phyloP scores from a whole-genome alignment of 2,329 filamentous ascomycete species.

The Aspergillus sergii region DNA sequence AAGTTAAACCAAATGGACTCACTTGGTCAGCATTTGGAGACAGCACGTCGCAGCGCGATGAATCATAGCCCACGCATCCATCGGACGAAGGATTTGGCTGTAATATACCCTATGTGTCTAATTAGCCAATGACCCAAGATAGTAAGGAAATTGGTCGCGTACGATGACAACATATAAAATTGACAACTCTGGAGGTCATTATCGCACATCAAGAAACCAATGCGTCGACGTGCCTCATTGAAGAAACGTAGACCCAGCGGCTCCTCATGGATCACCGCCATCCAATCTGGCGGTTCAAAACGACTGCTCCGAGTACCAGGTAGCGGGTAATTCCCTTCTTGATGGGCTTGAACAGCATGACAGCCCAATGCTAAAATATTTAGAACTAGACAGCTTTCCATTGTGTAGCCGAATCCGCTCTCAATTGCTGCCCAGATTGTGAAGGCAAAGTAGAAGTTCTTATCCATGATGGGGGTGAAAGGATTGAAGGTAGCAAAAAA shows the following conservation, averaged over 20 bases:
- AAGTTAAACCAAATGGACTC: constrained; percentile 14
- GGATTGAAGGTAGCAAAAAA: constrained; percentile 60
- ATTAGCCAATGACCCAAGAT: constrained; percentile 14
- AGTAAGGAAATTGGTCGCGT: constrained; percentile 14
- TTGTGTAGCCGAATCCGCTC: constrained; percentile 54
- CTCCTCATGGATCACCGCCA: constrained; percentile 41
- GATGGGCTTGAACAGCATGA: constrained; percentile 52
- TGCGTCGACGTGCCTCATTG: constrained; percentile 56
- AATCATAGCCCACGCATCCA: constrained; percentile 58
- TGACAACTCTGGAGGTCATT: constrained; percentile 56
- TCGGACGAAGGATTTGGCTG: constrained; percentile 54
- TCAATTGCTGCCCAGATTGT: constrained; percentile 54
- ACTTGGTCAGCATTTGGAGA: constrained; percentile 51
- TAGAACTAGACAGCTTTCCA: constrained; percentile 56
- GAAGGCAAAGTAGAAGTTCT: constrained; percentile 54
- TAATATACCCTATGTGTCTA: constrained; percentile 47
- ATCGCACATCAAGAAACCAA: constrained; percentile 55
- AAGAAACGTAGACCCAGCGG: constrained; percentile 55
- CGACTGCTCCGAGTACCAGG: constrained; percentile 38
- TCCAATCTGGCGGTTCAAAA: constrained; percentile 43
- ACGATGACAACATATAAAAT: constrained; percentile 55
- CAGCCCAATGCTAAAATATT: constrained; percentile 56
- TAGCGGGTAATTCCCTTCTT: constrained; percentile 52
- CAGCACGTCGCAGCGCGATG: constrained; percentile 56
- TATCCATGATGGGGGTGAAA: constrained; percentile 56